These are phyloP conservation scores for Aspergillus bertholletiae DNA, from an alignment of 495 filamentous ascomycete genomes.

Conservation along the genomic window DNA sequence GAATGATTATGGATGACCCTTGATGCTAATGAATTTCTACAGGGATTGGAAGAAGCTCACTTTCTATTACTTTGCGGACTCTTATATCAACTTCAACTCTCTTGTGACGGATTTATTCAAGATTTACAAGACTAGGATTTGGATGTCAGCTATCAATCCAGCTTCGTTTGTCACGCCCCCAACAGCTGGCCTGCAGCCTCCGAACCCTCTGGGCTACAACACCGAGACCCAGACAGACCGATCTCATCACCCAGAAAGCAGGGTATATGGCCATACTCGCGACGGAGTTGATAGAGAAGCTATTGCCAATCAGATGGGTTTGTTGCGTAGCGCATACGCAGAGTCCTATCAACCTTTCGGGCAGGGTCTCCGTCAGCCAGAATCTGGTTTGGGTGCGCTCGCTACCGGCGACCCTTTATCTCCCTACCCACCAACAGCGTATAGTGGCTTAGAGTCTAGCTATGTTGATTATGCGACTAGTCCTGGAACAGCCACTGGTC, in stretches of 20 bases:
- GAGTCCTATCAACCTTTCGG: conserved; percentile 38
- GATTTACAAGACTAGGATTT: conserved; percentile 97
- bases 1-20: too few relatives aligned
- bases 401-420: conserved; percentile 33
- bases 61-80: conserved; percentile 97
- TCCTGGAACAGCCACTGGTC: conserved; percentile 18
- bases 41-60: conserved; percentile 99
- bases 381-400: conserved; percentile 23
- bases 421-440: conserved; percentile 28
- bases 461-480: conserved; percentile 31
- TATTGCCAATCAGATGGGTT: conserved; percentile 27
- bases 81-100: conserved; percentile 98
- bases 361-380: conserved; percentile 27
- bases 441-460: conserved; percentile 29
- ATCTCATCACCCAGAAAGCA: conserved; percentile 31
- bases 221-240: conserved; percentile 33
- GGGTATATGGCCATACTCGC: conserved; percentile 25
- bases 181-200: conserved; percentile 58
- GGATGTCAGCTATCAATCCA: conserved; percentile 99
- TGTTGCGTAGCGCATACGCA: conserved; percentile 32
- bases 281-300: conserved; percentile 32
- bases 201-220: conserved; percentile 32
- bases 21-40: conserved; percentile 5
- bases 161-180: conserved; percentile 89
- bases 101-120: conserved; percentile 97